Conservation (phyloP, 1,139 yeast species). For the Meyerozyma sp. region DNA sequence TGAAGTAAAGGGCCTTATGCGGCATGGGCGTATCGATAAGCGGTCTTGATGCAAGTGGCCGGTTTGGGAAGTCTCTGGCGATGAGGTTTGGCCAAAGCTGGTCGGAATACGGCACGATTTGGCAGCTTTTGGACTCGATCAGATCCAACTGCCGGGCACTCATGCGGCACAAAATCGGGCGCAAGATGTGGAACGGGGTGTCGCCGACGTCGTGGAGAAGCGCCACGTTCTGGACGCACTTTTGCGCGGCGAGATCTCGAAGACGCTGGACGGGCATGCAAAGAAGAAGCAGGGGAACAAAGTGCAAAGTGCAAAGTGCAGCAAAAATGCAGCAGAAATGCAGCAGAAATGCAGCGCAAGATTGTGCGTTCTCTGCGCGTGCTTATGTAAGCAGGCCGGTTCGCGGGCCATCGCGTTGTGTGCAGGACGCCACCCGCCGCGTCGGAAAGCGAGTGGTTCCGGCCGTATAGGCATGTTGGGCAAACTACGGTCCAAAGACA, state of each 20-base stretch:
- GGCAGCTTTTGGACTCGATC: conserved; percentile 41
- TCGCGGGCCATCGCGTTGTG: not conserved
- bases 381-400: too few relatives aligned
- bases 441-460: not conserved
- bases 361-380: too few relatives aligned
- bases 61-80: conserved; percentile 45
- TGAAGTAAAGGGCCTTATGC: conserved; percentile 35
- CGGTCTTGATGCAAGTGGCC: conserved; percentile 18
- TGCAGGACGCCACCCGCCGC: not conserved
- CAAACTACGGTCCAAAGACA: not conserved
- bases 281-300: too few relatives aligned
- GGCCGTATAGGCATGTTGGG: not conserved
- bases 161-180: conserved; percentile 38
- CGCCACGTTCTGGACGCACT: conserved; percentile 14
- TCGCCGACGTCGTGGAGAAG: conserved; percentile 37
- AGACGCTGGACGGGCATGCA: conserved; percentile 3
- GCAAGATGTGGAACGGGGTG: conserved; percentile 45
- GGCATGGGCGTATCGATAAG: conserved; percentile 21
- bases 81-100: conserved; percentile 44
- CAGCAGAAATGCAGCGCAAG: too few relatives aligned
- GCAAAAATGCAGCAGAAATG: too few relatives aligned
- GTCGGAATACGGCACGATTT: conserved; percentile 44
- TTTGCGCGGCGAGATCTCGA: conserved; percentile 13
- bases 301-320: too few relatives aligned
- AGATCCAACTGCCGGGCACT: conserved; percentile 42